Evolutionary conservation across 2,329 filamentous ascomycete genomes (phyloP).

Genomic region (Fusarium luffae): DNA sequence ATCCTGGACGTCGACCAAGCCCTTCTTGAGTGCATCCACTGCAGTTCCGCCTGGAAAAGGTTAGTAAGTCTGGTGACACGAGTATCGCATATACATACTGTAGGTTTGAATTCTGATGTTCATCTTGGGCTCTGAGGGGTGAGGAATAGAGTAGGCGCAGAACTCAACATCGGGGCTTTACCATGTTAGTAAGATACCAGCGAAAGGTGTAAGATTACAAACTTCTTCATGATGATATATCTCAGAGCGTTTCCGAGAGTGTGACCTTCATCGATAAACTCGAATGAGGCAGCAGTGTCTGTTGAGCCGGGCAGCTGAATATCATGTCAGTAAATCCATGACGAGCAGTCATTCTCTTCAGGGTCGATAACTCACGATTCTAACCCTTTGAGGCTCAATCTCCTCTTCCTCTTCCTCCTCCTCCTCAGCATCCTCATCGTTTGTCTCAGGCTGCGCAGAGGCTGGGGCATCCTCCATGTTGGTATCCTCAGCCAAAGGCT

Average conservation of each 20-base stretch:
- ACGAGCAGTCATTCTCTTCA: background rate
- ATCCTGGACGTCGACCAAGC: constrained; percentile 86
- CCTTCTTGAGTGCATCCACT: constrained; percentile 88
- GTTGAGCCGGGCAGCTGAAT: constrained; percentile 82
- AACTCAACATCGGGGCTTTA: constrained; percentile 93
- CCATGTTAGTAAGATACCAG: constrained; percentile 3
- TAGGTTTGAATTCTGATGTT: constrained; percentile 98
- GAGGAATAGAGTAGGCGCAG: constrained; percentile 97
- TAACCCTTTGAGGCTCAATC: constrained; percentile 66
- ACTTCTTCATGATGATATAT: constrained; percentile 99
- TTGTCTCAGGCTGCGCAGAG: constrained; percentile 51
- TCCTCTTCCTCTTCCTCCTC: constrained; percentile 60
- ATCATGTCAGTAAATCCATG: constrained; percentile 18
- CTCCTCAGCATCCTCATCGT: constrained; percentile 53
- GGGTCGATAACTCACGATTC: constrained; percentile 62
- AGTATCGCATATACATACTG: constrained; percentile 66
- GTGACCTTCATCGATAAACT: constrained; percentile 93
- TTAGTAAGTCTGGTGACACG: background rate
- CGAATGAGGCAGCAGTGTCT: constrained; percentile 92
- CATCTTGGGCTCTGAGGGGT: constrained; percentile 96
- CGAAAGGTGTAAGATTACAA: constrained; percentile 47
- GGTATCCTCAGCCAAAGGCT: constrained; percentile 49
- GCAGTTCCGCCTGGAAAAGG: constrained; percentile 76
- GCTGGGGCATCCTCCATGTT: constrained; percentile 60
- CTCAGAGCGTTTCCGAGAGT: constrained; percentile 93